These are phyloP conservation scores for Saraca asoca DNA, from an alignment of 331 rosid species.

Conservation along the genomic window DNA sequence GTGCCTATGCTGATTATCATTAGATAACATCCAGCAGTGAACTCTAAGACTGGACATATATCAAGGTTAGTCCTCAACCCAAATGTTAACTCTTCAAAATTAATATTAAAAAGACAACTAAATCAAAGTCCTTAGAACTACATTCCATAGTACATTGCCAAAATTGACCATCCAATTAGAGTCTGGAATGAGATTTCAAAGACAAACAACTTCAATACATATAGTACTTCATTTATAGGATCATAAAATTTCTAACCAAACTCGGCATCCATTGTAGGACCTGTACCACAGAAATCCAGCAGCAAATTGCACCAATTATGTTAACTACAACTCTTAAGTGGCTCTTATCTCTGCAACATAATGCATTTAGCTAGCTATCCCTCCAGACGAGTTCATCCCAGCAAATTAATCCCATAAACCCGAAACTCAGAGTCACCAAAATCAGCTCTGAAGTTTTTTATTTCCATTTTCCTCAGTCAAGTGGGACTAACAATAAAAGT, in stretches of 20 bases:
- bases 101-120: not conserved
- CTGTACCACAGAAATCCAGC: not conserved
- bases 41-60: not conserved
- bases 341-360: not conserved
- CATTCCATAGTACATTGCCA: constrained; percentile 2
- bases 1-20: not conserved
- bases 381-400: constrained; percentile 11
- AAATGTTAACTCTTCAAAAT: not conserved
- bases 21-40: not conserved
- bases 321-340: not conserved
- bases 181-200: constrained; percentile 1
- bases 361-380: constrained; percentile 8
- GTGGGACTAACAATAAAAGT: not conserved
- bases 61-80: not conserved
- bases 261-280: not conserved
- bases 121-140: not conserved
- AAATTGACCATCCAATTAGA: not conserved
- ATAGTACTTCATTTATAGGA: not conserved
- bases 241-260: constrained; percentile 9
- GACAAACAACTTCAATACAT: not conserved
- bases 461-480: not conserved
- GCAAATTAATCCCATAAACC: not conserved
- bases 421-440: not conserved
- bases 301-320: not conserved
- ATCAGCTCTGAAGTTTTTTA: not conserved